A percentile compares a stretch with the other conserved stretches of the same genome.
phyloP scores from a whole-genome alignment of 768 basidiomycete genomes.

The Lactarius indigo region DNA sequence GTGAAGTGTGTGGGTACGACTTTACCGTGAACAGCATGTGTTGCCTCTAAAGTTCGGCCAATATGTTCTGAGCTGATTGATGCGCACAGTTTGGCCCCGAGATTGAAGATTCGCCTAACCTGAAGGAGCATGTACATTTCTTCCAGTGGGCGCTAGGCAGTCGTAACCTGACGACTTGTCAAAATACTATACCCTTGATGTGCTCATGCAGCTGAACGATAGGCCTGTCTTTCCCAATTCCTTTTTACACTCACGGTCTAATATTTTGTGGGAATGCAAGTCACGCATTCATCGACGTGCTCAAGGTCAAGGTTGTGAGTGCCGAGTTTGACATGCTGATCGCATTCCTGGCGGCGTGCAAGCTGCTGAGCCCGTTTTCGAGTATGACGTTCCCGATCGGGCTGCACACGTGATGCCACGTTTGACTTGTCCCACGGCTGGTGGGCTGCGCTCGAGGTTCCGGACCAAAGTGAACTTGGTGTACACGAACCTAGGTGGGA shows the following conservation, averaged over 20 bases:
- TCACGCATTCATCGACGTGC: constrained; percentile 64
- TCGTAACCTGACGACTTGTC: too few species aligned
- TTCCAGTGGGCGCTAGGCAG: too few species aligned
- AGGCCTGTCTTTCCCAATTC: too few species aligned
- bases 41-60: constrained; percentile 2
- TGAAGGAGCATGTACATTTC: too few species aligned
- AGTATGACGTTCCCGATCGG: constrained; percentile 51
- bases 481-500: constrained; percentile 33
- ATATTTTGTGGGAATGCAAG: constrained; percentile 28
- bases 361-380: neutral
- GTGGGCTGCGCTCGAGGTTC: constrained; percentile 73
- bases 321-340: constrained; percentile 61
- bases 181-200: too few species aligned
- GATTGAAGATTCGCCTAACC: constrained; percentile 22
- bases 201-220: too few species aligned
- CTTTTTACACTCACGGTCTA: constrained; percentile 26
- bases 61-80: too few species aligned
- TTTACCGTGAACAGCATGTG: constrained; percentile 36
- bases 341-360: constrained; percentile 40
- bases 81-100: constrained; percentile 24
- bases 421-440: constrained; percentile 56
- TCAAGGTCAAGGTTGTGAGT: constrained; percentile 69
- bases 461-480: constrained; percentile 58
- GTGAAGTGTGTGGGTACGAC: constrained; percentile 42
- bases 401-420: constrained; percentile 43